Base-by-base conservation (phyloP, 805 yeast species). In the Kurtzmaniella cleridarum region DNA sequence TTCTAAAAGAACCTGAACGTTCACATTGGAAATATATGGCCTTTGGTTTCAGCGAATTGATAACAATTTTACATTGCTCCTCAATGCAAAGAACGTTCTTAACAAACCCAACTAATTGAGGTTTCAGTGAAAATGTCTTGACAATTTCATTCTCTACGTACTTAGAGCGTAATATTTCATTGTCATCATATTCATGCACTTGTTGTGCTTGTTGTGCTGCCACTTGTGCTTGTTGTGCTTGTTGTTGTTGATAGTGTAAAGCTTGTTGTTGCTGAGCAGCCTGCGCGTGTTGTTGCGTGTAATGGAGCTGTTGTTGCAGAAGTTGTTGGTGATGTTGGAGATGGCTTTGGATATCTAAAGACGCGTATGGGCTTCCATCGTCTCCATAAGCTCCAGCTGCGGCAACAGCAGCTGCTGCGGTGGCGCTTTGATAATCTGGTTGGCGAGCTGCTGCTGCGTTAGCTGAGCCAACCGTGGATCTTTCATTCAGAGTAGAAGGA, bases 21-120 rank as follows among this genome's bases (percentile, higher is more conserved):
- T 69, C 75, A 48, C 72, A 69, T 51, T 66, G 72, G 54, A 68
- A 69, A 53, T 69, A 69, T 16, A 69, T 70, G 5, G 75, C 75
- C 51, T 69, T 67, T 16, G 73, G 73, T 53, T 69, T 69, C 20
- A 72, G 66, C 23, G 71, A 64, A 51, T 66, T 66, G 51, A 69
- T 68, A 32, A 69, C 75, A 50, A 69, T 67, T 49, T 66, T 62
- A 50, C 73, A 68, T 42, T 54, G 57, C 41, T 60, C 65, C 36
- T 55, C 60, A 14, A 54, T 58, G 29, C 66, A 63, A 39, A 69
- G 64, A 28, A 54, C 59, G 26, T 57, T 57, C 49, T 67, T 68
- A 32, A 69, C 72, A 45, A 51, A 60, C 36, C 51, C 52, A 11
- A 59, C 61, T 36, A 60, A 45, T 12, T 55, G 59, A 11, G 45